These are phyloP conservation scores for Rhypophila decipiens DNA, from an alignment of 495 filamentous ascomycete species.

Conservation along the genomic window DNA sequence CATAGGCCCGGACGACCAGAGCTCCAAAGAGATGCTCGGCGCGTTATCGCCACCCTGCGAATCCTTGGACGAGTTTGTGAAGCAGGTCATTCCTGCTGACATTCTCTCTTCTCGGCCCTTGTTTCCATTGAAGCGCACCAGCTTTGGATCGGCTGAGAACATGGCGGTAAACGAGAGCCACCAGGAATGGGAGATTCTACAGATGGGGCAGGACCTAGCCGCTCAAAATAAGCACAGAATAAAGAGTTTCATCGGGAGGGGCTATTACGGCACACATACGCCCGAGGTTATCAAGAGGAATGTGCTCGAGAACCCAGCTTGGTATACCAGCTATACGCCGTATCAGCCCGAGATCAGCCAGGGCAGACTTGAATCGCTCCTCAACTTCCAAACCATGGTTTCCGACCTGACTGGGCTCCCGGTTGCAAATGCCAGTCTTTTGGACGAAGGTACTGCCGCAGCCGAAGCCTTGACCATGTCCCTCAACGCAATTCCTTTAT, in stretches of 20 bases:
- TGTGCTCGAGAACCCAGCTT: constrained; percentile 86
- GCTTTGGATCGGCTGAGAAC: constrained; percentile 12
- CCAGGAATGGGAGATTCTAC: constrained; percentile 33
- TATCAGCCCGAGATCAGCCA: constrained; percentile 99
- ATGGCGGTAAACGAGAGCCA: constrained; percentile 14
- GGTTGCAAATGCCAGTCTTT: constrained; percentile 87
- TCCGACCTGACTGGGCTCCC: constrained; percentile 83
- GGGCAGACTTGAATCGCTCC: constrained; percentile 81
- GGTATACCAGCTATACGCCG: constrained; percentile 98
- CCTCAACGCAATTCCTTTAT: constrained; percentile 63
- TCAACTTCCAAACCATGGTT: constrained; percentile 96
- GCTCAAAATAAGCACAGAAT: constrained; percentile 55
- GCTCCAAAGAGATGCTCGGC: constrained; percentile 73
- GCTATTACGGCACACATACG: constrained; percentile 80
- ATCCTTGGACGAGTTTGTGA: constrained; percentile 80
- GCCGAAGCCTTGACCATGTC: constrained; percentile 98
- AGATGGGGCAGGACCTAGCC: constrained; percentile 54
- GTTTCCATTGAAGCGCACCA: constrained; percentile 14
- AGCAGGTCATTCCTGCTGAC: constrained; percentile 75
- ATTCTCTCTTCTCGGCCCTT: constrained; percentile 62
- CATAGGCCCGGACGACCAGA: constrained; percentile 77
- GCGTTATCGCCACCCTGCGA: constrained; percentile 67
- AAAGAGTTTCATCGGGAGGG: constrained; percentile 73
- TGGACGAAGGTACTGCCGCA: constrained; percentile 92
- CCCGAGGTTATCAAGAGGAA: constrained; percentile 94